Evolutionary conservation across 2,329 filamentous ascomycete species (phyloP).

Genomic region (Penicillium sp.): DNA sequence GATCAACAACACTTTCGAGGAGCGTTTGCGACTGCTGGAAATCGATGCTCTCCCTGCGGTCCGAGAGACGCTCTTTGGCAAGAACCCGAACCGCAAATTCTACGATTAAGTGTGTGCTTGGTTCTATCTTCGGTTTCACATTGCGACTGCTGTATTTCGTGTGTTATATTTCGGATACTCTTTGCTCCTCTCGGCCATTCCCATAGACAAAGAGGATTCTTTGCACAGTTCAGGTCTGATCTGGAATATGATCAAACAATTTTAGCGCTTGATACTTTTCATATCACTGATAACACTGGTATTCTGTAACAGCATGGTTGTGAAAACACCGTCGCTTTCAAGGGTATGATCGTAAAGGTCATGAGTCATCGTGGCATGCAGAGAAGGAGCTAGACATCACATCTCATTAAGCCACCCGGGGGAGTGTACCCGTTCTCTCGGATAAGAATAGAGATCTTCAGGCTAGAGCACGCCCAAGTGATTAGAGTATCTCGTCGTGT

Average conservation of each 20-base stretch:
- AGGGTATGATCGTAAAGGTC: constrained; percentile 11
- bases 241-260: constrained; percentile 18
- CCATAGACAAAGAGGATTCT: constrained; percentile 20
- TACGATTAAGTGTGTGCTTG: constrained; percentile 60
- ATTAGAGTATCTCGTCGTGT: constrained; percentile 5
- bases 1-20: constrained; percentile 97
- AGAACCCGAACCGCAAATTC: constrained; percentile 95
- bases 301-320: constrained; percentile 12
- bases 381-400: background rate
- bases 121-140: constrained; percentile 1
- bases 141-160: constrained; percentile 15
- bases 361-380: constrained; percentile 7
- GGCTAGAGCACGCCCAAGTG: background rate
- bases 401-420: background rate
- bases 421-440: background rate
- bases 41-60: constrained; percentile 79
- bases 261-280: constrained; percentile 19
- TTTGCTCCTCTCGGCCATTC: constrained; percentile 17
- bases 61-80: constrained; percentile 81
- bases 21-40: constrained; percentile 80
- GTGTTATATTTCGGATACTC: constrained; percentile 24
- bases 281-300: constrained; percentile 13
- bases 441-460: background rate
- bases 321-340: constrained; percentile 9
- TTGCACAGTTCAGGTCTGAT: constrained; percentile 21